Base-by-base conservation (phyloP, 2,329 filamentous ascomycete species). In the Arachnopeziza araneosa region DNA sequence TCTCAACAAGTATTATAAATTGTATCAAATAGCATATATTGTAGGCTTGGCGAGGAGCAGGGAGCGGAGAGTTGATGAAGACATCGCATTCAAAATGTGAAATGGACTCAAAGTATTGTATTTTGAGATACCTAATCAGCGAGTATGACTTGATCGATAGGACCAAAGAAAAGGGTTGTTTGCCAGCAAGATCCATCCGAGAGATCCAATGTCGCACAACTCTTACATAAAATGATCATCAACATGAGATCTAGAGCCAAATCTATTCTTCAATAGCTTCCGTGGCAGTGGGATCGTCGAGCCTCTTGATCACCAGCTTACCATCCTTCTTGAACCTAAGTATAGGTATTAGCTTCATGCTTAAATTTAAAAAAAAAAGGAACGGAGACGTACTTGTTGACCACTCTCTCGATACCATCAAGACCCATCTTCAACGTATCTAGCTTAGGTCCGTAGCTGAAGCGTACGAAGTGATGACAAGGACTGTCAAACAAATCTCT, bases 401-500 rank as follows among this genome's bases (percentile, higher is more conserved):
- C 81, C 22, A 95, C 88, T 58, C 89, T 81, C 80, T 96, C 90
- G 69, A 96, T 93, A 50, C 88, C 90, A 72, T 96, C 90, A 63
- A 93, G 81, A 36, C 91, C 91, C 76, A 82, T 85, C 80, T 88
- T 86, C 59, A 96, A 77, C 49, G 85, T 83, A 12, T 93, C 89
- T 86, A 93, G 89, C 70, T 83, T 87, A 2, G 91, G 91, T 0
- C 91, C 91, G 71, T 95, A 96, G 59, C 88, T 91, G 68, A 96
- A 83, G 56, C 91, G 83, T 26, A 96, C 89, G 73, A 93, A 96
- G 77, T 95, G 89, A 76, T 98, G 93, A 76, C 93, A 97, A 61
- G 93, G 93, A 67, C 86, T 91, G 77, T 98, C 93, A 67, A 98
- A 98, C 67, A 98, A 76, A 75, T 98, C 93, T 73, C 93, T 83